Conservation (phyloP, 202 grass and related monocot genomes). For the Setaria italica region DNA sequence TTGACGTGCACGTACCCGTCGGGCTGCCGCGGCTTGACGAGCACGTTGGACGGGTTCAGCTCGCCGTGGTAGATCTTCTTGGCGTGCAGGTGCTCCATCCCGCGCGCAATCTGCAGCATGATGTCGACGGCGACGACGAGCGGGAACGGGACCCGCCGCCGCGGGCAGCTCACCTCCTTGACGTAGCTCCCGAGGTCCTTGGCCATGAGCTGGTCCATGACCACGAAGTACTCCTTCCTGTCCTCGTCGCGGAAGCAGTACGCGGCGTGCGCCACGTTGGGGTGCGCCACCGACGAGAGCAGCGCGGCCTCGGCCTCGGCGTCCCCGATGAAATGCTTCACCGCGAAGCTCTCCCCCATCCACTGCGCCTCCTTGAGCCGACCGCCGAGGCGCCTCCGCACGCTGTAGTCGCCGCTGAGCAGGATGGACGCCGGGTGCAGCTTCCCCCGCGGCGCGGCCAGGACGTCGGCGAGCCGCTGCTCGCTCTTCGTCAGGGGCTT, state of each 20-base stretch:
- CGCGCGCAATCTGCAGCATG: slow-evolving; percentile 90
- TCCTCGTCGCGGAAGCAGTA: slow-evolving; percentile 78
- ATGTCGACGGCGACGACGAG: slow-evolving; percentile 72
- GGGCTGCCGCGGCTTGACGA: slow-evolving; percentile 63
- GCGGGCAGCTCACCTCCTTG: slow-evolving; percentile 63
- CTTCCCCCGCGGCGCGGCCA: slow-evolving; percentile 56
- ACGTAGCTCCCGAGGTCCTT: slow-evolving; percentile 73
- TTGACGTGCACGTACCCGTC: slow-evolving; percentile 83
- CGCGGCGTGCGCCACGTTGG: slow-evolving; percentile 61
- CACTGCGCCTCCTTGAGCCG: slow-evolving; percentile 79
- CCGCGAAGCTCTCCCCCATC: slow-evolving; percentile 73
- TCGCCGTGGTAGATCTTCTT: slow-evolving; percentile 76
- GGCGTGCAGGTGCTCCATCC: slow-evolving; percentile 85
- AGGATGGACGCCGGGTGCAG: slow-evolving; percentile 64
- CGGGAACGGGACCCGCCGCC: slow-evolving; percentile 64
- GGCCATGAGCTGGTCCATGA: slow-evolving; percentile 76
- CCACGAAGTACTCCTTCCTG: slow-evolving; percentile 70
- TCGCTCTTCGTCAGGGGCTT: slow-evolving; percentile 62
- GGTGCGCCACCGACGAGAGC: slow-evolving; percentile 68
- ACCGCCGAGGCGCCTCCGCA: slow-evolving; percentile 59
- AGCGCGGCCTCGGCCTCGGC: slow-evolving; percentile 56
- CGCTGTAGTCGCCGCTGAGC: slow-evolving; percentile 71
- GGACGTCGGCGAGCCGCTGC: slow-evolving; percentile 64
- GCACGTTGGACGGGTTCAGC: slow-evolving; percentile 77
- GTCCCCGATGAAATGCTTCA: slow-evolving; percentile 76